phyloP scores from a whole-genome alignment of 176 grass and related monocot genomes.

The Carex parvula region DNA sequence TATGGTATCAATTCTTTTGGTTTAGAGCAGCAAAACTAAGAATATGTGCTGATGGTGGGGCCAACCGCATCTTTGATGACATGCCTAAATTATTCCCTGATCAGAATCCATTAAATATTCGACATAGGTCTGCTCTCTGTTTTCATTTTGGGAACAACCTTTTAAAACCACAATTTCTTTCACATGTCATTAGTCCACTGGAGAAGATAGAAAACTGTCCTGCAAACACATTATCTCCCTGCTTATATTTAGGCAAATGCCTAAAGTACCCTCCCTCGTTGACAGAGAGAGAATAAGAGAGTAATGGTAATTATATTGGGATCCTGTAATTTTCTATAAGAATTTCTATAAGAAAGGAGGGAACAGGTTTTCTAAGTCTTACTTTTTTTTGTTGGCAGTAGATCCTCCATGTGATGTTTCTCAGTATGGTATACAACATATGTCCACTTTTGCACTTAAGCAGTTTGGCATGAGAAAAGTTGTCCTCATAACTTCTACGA shows the following conservation, averaged over 20 bases:
- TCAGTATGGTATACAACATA: neutral
- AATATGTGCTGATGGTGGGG: conserved; percentile 76
- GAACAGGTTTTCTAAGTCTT: neutral
- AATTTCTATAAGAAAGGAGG: neutral
- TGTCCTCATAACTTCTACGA: neutral
- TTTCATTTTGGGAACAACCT: neutral
- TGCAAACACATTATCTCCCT: neutral
- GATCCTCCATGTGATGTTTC: neutral
- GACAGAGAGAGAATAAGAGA: neutral
- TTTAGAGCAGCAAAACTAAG: conserved; percentile 73
- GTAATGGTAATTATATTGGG: neutral
- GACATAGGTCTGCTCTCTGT: conserved; percentile 38
- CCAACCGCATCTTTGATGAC: conserved; percentile 65
- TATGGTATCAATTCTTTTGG: conserved; percentile 9
- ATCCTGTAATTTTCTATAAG: neutral
- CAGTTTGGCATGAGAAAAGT: neutral
- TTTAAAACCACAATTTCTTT: neutral
- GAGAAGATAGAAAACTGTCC: neutral
- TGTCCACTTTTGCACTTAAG: neutral
- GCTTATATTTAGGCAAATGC: conserved; percentile 4
- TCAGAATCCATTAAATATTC: conserved; percentile 33
- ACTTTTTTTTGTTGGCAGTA: neutral
- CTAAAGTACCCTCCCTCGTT: neutral
- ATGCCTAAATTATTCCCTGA: conserved; percentile 56
- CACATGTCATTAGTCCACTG: neutral